phyloP scores from a whole-genome alignment of 2,329 filamentous ascomycete species.

The Microsporum ferrugineum region DNA sequence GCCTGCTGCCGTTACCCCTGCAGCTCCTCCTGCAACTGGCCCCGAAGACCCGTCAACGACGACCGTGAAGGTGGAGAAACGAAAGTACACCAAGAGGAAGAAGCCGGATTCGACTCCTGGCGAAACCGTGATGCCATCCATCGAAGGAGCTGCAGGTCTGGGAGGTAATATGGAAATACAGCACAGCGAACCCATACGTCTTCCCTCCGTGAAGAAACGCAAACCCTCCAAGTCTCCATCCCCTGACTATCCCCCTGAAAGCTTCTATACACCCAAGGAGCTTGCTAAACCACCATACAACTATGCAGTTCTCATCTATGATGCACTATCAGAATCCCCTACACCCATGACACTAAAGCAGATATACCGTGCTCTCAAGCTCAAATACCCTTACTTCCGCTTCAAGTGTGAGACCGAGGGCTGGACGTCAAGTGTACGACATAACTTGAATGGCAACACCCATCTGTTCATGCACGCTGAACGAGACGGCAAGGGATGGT shows the following conservation, averaged over 20 bases:
- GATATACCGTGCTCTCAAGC: constrained; percentile 53
- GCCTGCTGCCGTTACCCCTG: neutral
- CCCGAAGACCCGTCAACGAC: constrained; percentile 24
- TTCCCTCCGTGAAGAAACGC: constrained; percentile 37
- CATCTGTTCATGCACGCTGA: constrained; percentile 50
- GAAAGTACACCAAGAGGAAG: constrained; percentile 40
- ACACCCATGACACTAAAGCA: constrained; percentile 53
- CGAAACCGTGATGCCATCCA: constrained; percentile 34
- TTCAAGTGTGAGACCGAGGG: constrained; percentile 54
- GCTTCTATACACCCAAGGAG: constrained; percentile 51
- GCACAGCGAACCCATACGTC: constrained; percentile 32
- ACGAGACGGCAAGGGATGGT: constrained; percentile 51
- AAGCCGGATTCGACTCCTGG: constrained; percentile 31
- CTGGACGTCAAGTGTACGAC: constrained; percentile 56
- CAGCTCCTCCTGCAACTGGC: constrained; percentile 9
- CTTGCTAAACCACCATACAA: constrained; percentile 51
- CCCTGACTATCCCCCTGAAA: constrained; percentile 48
- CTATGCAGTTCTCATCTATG: constrained; percentile 53
- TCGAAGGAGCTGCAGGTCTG: constrained; percentile 25
- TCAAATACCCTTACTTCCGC: constrained; percentile 50
- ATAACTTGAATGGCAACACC: constrained; percentile 49
- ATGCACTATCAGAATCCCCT: constrained; percentile 47
- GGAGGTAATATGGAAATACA: constrained; percentile 23
- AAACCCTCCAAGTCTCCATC: constrained; percentile 49
- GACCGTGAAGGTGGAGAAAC: constrained; percentile 33